A percentile compares a stretch with the other conserved stretches of the same genome.
phyloP scores from a whole-genome alignment of 129 eudicot genomes.

The Centella asiatica region DNA sequence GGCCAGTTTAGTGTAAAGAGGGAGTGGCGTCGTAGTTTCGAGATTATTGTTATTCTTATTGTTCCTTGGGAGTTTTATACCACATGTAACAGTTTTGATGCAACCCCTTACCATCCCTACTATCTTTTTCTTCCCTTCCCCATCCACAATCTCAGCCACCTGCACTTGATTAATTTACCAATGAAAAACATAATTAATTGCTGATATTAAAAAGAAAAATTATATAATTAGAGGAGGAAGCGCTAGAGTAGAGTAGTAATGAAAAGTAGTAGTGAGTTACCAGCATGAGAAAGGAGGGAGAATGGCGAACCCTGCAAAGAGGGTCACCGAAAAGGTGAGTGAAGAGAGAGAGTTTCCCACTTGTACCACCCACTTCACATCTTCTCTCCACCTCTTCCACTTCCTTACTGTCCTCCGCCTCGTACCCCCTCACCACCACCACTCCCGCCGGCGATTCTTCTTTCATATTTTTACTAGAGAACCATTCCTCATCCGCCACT shows the following conservation, averaged over 20 bases:
- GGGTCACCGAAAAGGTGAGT: constrained; percentile 97
- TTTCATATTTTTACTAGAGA: neutral
- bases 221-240: too few species aligned
- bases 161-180: constrained; percentile 18
- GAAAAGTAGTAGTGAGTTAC: too few species aligned
- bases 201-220: too few species aligned
- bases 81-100: constrained; percentile 89
- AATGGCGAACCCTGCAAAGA: constrained; percentile 81
- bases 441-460: constrained; percentile 8
- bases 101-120: constrained; percentile 93
- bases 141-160: constrained; percentile 80
- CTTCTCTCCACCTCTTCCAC: constrained; percentile 78
- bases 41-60: constrained; percentile 1
- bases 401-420: constrained; percentile 37
- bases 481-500: constrained; percentile 13
- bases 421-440: constrained; percentile 52
- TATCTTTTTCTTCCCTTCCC: constrained; percentile 38
- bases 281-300: constrained; percentile 93
- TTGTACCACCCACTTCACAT: constrained; percentile 92
- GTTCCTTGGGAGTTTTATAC: constrained; percentile 41
- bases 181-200: too few species aligned
- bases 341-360: constrained; percentile 64
- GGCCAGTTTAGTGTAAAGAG: constrained; percentile 68
- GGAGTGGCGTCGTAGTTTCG: too few species aligned
- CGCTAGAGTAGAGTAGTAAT: too few species aligned